phyloP scores from a whole-genome alignment of 1,284 basidiomycete species.

The Tremellales sp. region DNA sequence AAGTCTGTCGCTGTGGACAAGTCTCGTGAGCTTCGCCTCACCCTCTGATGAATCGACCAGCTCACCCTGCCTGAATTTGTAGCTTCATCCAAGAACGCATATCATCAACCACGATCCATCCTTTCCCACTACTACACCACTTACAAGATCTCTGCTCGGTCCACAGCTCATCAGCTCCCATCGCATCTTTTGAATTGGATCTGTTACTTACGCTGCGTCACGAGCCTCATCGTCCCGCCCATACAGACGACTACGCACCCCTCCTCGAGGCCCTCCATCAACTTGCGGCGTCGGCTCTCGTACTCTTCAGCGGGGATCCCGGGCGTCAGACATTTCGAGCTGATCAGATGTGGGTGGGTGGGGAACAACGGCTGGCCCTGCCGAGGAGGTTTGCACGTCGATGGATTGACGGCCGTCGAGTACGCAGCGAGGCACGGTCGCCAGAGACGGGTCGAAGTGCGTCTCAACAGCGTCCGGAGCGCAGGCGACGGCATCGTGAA shows the following conservation, averaged over 20 bases:
- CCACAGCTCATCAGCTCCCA: conserved; percentile 9
- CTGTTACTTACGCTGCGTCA: conserved; percentile 71
- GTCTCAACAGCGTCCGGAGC: too few relatives aligned
- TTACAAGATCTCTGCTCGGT: conserved; percentile 54
- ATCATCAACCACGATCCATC: background rate
- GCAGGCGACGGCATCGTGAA: too few relatives aligned
- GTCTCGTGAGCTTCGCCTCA: background rate
- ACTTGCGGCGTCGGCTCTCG: conserved; percentile 63
- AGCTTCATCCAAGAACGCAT: conserved; percentile 54
- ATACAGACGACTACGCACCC: conserved; percentile 74
- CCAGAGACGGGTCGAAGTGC: too few relatives aligned
- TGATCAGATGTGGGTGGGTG: conserved; percentile 76
- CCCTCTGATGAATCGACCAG: background rate
- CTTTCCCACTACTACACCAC: conserved; percentile 19
- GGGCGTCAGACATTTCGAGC: conserved; percentile 69
- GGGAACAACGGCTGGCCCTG: conserved; percentile 72
- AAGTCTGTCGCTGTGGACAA: conserved; percentile 67
- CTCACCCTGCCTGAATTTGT: conserved; percentile 79
- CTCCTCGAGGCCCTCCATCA: conserved; percentile 76
- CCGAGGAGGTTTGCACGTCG: conserved; percentile 57
- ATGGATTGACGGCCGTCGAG: conserved; percentile 3
- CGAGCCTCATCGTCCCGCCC: conserved; percentile 77
- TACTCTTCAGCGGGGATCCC: conserved; percentile 81
- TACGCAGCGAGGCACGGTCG: too few relatives aligned
- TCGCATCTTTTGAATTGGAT: background rate